These are phyloP conservation scores for Eragrostis curvula DNA, from an alignment of 176 grass and related monocot genomes.

Conservation along the genomic window DNA sequence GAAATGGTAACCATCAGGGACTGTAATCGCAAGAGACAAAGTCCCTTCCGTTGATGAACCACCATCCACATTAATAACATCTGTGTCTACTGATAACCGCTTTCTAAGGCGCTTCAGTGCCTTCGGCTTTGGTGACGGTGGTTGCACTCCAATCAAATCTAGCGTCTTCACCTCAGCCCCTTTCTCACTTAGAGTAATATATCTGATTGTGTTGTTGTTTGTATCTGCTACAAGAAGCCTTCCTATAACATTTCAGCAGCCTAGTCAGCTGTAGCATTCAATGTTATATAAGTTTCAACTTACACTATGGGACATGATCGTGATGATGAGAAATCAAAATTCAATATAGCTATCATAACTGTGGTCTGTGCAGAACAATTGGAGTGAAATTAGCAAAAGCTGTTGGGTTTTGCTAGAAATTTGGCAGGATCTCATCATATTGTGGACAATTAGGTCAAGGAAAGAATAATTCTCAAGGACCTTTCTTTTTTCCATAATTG, in stretches of 20 bases:
- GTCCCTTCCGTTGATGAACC: slow-evolving; percentile 80
- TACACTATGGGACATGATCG: not conserved
- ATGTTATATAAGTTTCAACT: slow-evolving; percentile 23
- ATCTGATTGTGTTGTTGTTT: slow-evolving; percentile 92
- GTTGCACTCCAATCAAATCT: slow-evolving; percentile 78
- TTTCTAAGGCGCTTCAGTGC: slow-evolving; percentile 75
- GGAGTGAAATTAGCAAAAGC: not conserved
- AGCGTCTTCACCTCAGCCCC: slow-evolving; percentile 69
- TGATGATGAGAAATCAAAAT: not conserved
- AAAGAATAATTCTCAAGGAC: not conserved
- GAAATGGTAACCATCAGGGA: slow-evolving; percentile 97
- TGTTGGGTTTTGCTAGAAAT: not conserved
- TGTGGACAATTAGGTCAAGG: not conserved
- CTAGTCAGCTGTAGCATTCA: slow-evolving; percentile 5
- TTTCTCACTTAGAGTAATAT: slow-evolving; percentile 71
- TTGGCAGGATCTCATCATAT: not conserved
- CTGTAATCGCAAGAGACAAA: slow-evolving; percentile 74
- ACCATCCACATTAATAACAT: slow-evolving; percentile 82
- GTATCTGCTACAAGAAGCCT: slow-evolving; percentile 94
- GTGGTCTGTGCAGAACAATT: not conserved
- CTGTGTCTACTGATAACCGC: slow-evolving; percentile 71
- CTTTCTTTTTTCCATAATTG: too few relatives aligned
- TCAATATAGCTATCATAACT: not conserved
- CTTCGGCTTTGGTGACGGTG: slow-evolving; percentile 72
- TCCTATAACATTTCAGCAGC: slow-evolving; percentile 68